These are phyloP conservation scores for Alternaria arbusti DNA, from an alignment of 2,329 filamentous ascomycete species.

Conservation along the genomic window DNA sequence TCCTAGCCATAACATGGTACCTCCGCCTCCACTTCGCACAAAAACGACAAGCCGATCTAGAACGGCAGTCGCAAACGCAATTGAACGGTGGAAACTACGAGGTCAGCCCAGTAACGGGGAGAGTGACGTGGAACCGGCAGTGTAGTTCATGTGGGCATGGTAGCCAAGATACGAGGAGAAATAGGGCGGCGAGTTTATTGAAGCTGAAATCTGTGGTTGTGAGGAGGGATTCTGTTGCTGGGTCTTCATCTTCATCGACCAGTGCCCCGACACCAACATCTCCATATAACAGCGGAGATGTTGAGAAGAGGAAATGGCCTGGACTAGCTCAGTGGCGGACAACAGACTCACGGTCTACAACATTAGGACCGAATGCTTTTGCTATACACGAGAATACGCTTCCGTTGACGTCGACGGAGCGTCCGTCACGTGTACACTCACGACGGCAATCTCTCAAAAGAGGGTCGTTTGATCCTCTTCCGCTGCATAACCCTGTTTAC, in stretches of 20 bases:
- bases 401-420: neutral
- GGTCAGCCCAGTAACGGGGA: neutral
- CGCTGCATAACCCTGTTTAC: neutral
- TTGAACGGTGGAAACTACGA: neutral
- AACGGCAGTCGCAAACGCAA: neutral
- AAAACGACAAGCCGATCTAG: neutral
- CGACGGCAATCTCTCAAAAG: neutral
- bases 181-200: neutral
- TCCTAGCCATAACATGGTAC: neutral
- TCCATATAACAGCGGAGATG: neutral
- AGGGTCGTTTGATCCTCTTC: neutral
- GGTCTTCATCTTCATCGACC: neutral
- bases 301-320: neutral
- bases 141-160: neutral
- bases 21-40: neutral
- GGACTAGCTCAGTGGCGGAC: neutral
- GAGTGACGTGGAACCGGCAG: neutral
- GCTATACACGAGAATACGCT: neutral
- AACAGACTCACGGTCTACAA: neutral
- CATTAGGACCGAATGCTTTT: neutral
- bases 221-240: neutral
- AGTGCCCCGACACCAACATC: neutral
- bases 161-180: neutral
- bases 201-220: neutral
- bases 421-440: neutral